phyloP scores from a whole-genome alignment of 2,329 filamentous ascomycete species.

The Fusarium verticillioides region DNA sequence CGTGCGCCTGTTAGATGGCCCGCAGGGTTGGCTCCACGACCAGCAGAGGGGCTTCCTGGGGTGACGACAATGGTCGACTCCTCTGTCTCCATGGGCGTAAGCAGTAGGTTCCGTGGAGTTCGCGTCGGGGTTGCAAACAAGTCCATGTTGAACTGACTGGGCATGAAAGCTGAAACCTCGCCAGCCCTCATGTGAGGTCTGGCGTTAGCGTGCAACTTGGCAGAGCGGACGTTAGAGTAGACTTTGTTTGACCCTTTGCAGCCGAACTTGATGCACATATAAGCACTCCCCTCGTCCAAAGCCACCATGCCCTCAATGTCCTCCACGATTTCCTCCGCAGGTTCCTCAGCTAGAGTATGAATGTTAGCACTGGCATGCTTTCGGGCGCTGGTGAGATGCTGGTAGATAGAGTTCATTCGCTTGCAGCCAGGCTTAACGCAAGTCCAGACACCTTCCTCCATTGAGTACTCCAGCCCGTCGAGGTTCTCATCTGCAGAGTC shows the following conservation, averaged over 20 bases:
- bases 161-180: background rate
- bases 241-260: background rate
- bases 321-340: background rate
- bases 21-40: background rate
- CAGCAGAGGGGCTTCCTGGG: slow-evolving; percentile 33
- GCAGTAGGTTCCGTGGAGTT: background rate
- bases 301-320: background rate
- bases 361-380: background rate
- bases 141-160: background rate
- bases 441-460: background rate
- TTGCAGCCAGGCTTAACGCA: slow-evolving; percentile 1
- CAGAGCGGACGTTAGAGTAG: background rate
- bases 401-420: background rate
- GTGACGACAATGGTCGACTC: background rate
- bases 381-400: background rate
- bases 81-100: slow-evolving; percentile 14
- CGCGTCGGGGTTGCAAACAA: background rate
- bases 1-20: background rate
- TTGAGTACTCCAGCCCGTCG: background rate
- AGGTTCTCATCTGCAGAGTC: background rate
- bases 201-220: background rate
- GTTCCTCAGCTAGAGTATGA: slow-evolving; percentile 1
- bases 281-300: background rate
- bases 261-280: background rate
- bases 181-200: background rate